Base-by-base conservation (phyloP, 192 early-diverging fungal species). In the Coemansia sp. region DNA sequence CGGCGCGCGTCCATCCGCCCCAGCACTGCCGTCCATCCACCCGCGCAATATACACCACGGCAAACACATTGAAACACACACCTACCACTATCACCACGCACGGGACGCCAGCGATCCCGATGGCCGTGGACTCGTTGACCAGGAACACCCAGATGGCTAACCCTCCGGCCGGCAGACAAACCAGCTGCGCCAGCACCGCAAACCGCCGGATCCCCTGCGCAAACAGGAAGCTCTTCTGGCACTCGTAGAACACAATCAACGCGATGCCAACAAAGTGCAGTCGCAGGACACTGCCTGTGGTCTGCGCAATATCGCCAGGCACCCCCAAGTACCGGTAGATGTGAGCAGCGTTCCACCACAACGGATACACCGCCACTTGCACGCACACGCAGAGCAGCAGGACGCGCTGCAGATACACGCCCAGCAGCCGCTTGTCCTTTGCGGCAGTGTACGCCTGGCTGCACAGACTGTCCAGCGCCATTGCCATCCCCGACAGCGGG, bases 201-300 rank as follows among this genome's bases (percentile, higher is more conserved):
- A 93, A 90, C 13, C 90, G 84, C 88, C 96, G 94, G 73, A 92
- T 91, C 58, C 93, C 95, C 84, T 98, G 96, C 0, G 91, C 89
- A 78, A 95, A 92, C 57, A 97, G 77, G 65, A 80, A 97, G 67
- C 92, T 87, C 70, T 93, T 92, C 25, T 93, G 72, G 70, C 90
- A 92, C 71, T 97, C 95, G 86, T 89, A 89, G 7, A 87, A 75
- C 58, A 96, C 61, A 68, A 84, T 80, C 1, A 92, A 87, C 14
- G 88, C 87, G 13, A 93, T 79, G 5, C 92, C 91, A 7, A 90
- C 79, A 44, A 95, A 78, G 17, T 91, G 82, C 42, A 85, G 88
- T 3, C 84, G 68, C 17, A 93, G 69, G 67, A 91, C 93, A 0
- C 75, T 71, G 1, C 87, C 92, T 0, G 93, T 85, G 0, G 91